These are phyloP conservation scores for Ilyonectria sp. DNA, from an alignment of 2,329 filamentous ascomycete genomes.

Conservation along the genomic window DNA sequence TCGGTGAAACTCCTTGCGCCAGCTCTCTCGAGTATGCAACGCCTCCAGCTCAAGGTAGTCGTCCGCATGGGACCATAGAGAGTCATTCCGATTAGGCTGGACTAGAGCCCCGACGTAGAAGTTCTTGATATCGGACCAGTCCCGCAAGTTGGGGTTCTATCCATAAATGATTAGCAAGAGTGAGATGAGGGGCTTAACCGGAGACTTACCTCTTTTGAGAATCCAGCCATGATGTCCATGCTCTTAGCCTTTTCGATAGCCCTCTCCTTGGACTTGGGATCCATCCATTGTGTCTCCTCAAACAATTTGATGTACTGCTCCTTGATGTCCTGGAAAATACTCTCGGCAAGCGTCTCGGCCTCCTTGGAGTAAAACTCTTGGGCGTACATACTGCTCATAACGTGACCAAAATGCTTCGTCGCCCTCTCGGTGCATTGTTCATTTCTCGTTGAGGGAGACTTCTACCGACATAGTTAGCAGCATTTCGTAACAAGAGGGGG, in stretches of 20 bases:
- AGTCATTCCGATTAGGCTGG: not conserved
- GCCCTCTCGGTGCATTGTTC: slow-evolving; percentile 15
- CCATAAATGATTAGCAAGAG: not conserved
- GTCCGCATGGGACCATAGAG: slow-evolving; percentile 29
- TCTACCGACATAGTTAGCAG: slow-evolving; percentile 14
- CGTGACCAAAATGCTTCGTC: slow-evolving; percentile 28
- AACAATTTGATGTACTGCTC: slow-evolving; percentile 13
- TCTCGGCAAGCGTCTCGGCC: not conserved
- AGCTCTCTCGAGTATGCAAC: slow-evolving; percentile 23
- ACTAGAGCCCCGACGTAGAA: slow-evolving; percentile 21
- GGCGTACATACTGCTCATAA: slow-evolving; percentile 23
- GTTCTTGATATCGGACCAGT: slow-evolving; percentile 15
- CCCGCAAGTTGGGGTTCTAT: slow-evolving; percentile 16
- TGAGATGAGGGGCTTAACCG: not conserved
- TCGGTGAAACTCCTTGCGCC: slow-evolving; percentile 18
- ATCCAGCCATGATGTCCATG: slow-evolving; percentile 19
- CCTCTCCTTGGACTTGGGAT: slow-evolving; percentile 3
- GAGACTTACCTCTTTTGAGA: slow-evolving; percentile 17
- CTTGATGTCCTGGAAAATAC: slow-evolving; percentile 19
- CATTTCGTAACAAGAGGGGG: not conserved
- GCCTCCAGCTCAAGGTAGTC: slow-evolving; percentile 36
- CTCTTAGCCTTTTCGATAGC: slow-evolving; percentile 23
- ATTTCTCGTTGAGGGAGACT: not conserved
- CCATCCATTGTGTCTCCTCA: slow-evolving; percentile 27
- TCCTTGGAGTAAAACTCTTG: slow-evolving; percentile 1